Base-by-base conservation (phyloP, 2,329 filamentous ascomycete species). In the Penicillium rolfsii region DNA sequence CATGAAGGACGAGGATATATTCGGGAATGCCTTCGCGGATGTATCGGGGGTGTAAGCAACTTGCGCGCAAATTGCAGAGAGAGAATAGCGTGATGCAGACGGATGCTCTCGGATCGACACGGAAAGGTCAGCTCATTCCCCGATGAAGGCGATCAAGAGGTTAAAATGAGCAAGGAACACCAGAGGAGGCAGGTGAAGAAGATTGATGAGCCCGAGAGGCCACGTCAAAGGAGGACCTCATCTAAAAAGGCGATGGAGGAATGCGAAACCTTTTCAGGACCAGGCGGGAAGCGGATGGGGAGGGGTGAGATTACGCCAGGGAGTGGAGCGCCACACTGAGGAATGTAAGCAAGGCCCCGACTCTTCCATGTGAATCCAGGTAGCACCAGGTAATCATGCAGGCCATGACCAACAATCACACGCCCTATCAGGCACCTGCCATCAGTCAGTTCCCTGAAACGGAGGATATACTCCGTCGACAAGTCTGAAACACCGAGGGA, bases 51-150 rank as follows among this genome's bases (percentile, higher is more conserved):
- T 52, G 49, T 16, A 22, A 6, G 19, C 49, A 52, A 33, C 49
- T 38, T 40, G n/a, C 8, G 50, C 50, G 50, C 35, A 40, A 40
- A 40, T 40, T 24, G 57, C 16, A 52, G 59, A 48, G 53, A 53
- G 49, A 53, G 49, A 35, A 64, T 64, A 59, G 46, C 65, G 64
- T 60, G 63, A 63, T 64, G 52, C 43, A 52, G 33, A 59, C 67
- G 67, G 67, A 69, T 60, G 57, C 40, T 49, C 35, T 64, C 67
- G 67, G 67, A 70, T 69, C 48, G 64, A 64, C 58, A n/a, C 28
- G 35, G 58, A 38, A 35, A 38, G 58, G 57, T 63, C 59, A 63
- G 67, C 67, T 65, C 66, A 65, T 64, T 63, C 53, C 63, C 61
- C 45, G 28, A 62, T 68, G 30, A 35, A 56, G 57, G 30, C 41